phyloP scores from a whole-genome alignment of 108 stramenopile species.

The Poteriospumella lacustris region DNA sequence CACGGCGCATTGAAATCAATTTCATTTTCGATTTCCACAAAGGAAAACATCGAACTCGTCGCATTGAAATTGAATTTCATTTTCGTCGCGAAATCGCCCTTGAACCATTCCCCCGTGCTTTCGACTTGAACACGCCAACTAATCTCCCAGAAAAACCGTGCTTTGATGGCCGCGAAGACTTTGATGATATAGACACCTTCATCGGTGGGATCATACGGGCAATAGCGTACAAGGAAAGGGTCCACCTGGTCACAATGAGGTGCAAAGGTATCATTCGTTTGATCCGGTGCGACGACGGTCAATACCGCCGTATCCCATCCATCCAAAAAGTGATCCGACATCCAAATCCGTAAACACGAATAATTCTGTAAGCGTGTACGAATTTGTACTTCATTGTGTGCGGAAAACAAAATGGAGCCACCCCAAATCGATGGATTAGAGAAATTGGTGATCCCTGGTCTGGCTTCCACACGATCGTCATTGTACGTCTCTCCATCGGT shows the following conservation, averaged over 20 bases:
- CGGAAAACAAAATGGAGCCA: not conserved
- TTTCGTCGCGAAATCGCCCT: slow-evolving; percentile 14
- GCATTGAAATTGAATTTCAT: slow-evolving; percentile 24
- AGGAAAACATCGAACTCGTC: not conserved
- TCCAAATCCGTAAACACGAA: not conserved
- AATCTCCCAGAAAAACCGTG: slow-evolving; percentile 26
- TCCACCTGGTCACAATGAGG: slow-evolving; percentile 25
- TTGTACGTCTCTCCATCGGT: not conserved
- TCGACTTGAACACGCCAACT: slow-evolving; percentile 5
- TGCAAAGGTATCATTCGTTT: slow-evolving; percentile 2
- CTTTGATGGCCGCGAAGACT: slow-evolving; percentile 16
- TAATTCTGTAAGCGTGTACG: not conserved
- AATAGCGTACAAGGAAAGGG: slow-evolving; percentile 4
- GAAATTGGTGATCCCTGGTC: not conserved
- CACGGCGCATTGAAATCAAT: not conserved
- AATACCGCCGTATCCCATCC: slow-evolving; percentile 28
- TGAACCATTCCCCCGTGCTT: slow-evolving; percentile 13
- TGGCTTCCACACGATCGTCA: not conserved
- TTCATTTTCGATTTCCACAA: not conserved
- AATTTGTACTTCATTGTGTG: not conserved
- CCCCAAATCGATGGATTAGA: not conserved
- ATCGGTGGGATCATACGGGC: not conserved
- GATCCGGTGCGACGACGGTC: slow-evolving; percentile 17
- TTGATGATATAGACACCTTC: slow-evolving; percentile 16
- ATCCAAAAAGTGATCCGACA: slow-evolving; percentile 21